Evolutionary conservation across 1,284 basidiomycete genomes (phyloP), one percentile per base, ranked within the genome.

Genomic region (Microbotryomycetes sp.): DNA sequence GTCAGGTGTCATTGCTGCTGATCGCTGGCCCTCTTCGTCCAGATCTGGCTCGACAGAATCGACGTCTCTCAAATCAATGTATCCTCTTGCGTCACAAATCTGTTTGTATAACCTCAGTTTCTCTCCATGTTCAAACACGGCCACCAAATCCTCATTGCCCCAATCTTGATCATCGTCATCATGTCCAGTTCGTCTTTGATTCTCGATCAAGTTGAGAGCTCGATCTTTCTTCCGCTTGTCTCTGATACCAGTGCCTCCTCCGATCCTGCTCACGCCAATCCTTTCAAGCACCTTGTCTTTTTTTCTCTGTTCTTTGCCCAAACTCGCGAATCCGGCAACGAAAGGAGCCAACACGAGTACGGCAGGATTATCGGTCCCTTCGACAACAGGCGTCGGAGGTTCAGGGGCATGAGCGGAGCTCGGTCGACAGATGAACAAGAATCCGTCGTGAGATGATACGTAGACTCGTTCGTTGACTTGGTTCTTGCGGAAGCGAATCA

Each of bases 61-160:
- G n/a, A 71, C 54, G 15, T 69, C 68, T 31, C 66, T 59, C 36
- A 71, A 31, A 6, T 61, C 42, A 32, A 70, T 58, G 29, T 62
- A 63, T 0, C 66, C 70, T 47, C 52, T 57, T 48, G 62, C 60
- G 49, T 63, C 66, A 12, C 56, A 54, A 23, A 68, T 58, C 55
- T 68, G 66, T 15, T 66, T 54, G 26, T 59, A 57, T 0, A 49
- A 42, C 59, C 25, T 42, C 60, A 50, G n/a, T 49, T 47, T 29
- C 49, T 36, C 46, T 65, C 64, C 36, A 14, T 36, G 25, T 12
- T 65, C 64, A 16, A 63, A 52, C 25, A 63, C 45, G 23, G 46
- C 52, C 28, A 48, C 47, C 6, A 61, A 62, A 30, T 51, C 12
- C 23, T 46, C 52, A 16, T 63, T 61, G 36, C 50, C 2, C 3